A percentile compares a stretch with the other conserved stretches of the same genome.
Evolutionary conservation across 2,329 filamentous ascomycete genomes (phyloP).

Genomic region (Talaromyces pinophilus): DNA sequence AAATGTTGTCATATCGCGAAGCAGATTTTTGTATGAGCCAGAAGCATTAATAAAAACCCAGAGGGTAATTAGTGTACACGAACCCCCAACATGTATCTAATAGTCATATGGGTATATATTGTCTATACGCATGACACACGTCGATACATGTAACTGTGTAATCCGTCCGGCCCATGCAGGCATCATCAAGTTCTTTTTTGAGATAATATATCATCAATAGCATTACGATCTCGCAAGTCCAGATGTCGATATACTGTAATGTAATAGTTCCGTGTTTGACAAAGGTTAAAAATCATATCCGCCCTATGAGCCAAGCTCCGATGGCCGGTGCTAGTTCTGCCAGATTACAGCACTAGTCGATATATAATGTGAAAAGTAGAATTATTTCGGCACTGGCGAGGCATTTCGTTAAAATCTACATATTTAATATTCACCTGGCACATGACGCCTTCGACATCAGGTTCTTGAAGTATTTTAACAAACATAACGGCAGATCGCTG

Average conservation of each 20-base stretch:
- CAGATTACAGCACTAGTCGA: neutral
- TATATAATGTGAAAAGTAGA: neutral
- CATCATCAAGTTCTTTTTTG: neutral
- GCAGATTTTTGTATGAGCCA: too few relatives aligned
- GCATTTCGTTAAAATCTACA: neutral
- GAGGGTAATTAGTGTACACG: too few relatives aligned
- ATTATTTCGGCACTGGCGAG: neutral
- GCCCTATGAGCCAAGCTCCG: slow-evolving; percentile 6
- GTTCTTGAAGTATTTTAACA: neutral
- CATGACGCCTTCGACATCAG: neutral
- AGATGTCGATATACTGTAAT: too few relatives aligned
- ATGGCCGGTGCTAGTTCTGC: neutral
- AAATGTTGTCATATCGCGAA: too few relatives aligned
- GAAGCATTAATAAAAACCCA: too few relatives aligned
- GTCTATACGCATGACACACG: neutral
- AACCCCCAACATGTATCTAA: too few relatives aligned
- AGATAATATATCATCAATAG: neutral
- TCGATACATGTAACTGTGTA: neutral
- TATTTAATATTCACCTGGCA: neutral
- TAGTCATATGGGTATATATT: too few relatives aligned
- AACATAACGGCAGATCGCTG: neutral
- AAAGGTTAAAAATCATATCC: neutral
- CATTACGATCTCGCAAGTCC: neutral
- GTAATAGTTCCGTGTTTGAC: too few relatives aligned
- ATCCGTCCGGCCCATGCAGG: neutral